A percentile compares a stretch with the other conserved stretches of the same genome.
Conservation (phyloP, 2,329 filamentous ascomycete species). For the Botrytis galanthina region DNA sequence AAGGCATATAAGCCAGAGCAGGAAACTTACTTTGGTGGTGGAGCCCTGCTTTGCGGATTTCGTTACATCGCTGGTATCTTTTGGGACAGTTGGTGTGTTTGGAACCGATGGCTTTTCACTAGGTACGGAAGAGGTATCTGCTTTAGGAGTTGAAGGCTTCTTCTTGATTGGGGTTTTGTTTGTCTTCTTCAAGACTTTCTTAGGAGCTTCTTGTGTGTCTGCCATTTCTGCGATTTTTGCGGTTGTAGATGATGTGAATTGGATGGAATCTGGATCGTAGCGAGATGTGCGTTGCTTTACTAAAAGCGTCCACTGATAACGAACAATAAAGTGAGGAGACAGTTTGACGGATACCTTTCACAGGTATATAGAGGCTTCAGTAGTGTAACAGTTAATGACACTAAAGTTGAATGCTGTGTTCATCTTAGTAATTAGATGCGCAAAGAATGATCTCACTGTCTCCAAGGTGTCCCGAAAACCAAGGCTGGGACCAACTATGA, state of each 20-base stretch:
- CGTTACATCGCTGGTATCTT: constrained; percentile 15
- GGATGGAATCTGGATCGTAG: constrained; percentile 11
- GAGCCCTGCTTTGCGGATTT: constrained; percentile 19
- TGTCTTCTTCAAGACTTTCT: constrained; percentile 18
- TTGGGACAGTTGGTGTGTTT: not conserved
- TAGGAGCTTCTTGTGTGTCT: constrained; percentile 19
- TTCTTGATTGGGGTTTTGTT: constrained; percentile 21
- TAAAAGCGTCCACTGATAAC: constrained; percentile 17
- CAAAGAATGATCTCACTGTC: constrained; percentile 17
- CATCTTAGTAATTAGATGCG: constrained; percentile 13
- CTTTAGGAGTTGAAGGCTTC: not conserved
- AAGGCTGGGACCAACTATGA: constrained; percentile 8
- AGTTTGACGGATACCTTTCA: constrained; percentile 9
- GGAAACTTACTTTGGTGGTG: constrained; percentile 21
- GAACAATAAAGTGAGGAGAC: constrained; percentile 14
- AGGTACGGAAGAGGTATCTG: constrained; percentile 1
- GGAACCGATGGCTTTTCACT: not conserved
- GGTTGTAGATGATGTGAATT: not conserved
- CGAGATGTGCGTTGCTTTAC: constrained; percentile 3
- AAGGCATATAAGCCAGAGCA: constrained; percentile 17
- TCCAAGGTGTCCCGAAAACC: not conserved
- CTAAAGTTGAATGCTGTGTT: not conserved
- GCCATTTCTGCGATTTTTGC: constrained; percentile 13
- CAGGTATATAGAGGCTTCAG: constrained; percentile 15
- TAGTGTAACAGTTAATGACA: not conserved